Evolutionary conservation across 2,329 filamentous ascomycete genomes (phyloP).

Genomic region (Fusarium decemcellulare): DNA sequence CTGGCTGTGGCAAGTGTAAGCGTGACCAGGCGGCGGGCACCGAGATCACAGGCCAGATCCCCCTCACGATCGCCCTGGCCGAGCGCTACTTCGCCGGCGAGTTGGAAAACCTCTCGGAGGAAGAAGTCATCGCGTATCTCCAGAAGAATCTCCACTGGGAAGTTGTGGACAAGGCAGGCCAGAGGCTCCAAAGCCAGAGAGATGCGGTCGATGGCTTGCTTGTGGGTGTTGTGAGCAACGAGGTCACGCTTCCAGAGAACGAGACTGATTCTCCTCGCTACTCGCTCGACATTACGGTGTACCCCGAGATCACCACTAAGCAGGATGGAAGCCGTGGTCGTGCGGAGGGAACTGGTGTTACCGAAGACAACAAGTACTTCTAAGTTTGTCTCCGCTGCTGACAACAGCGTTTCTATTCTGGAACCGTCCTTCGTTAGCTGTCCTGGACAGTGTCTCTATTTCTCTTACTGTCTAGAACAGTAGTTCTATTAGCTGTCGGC

Average conservation of each 20-base stretch:
- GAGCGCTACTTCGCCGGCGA: conserved; percentile 20
- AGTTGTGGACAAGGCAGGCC: not conserved
- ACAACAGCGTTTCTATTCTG: too few relatives aligned
- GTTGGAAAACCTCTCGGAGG: not conserved
- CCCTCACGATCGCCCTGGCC: conserved; percentile 13
- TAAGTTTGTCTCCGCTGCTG: too few relatives aligned
- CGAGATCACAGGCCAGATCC: conserved; percentile 18
- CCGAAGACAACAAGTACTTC: not conserved
- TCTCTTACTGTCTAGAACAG: too few relatives aligned
- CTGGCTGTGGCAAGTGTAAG: conserved; percentile 6
- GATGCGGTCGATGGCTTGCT: not conserved
- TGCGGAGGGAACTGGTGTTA: conserved; percentile 1
- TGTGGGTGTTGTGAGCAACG: conserved; percentile 1
- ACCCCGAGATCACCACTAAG: not conserved
- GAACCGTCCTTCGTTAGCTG: too few relatives aligned
- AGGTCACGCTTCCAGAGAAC: not conserved
- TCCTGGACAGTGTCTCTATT: too few relatives aligned
- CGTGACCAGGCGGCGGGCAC: not conserved
- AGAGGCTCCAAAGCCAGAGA: not conserved
- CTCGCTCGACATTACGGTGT: not conserved
- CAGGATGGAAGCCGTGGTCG: not conserved
- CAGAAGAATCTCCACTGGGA: conserved; percentile 10
- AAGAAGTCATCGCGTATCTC: conserved; percentile 4
- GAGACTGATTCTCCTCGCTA: not conserved
- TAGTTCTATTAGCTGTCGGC: too few relatives aligned